Base-by-base conservation (phyloP, 2,329 filamentous ascomycete genomes). In the Beauveria australis region DNA sequence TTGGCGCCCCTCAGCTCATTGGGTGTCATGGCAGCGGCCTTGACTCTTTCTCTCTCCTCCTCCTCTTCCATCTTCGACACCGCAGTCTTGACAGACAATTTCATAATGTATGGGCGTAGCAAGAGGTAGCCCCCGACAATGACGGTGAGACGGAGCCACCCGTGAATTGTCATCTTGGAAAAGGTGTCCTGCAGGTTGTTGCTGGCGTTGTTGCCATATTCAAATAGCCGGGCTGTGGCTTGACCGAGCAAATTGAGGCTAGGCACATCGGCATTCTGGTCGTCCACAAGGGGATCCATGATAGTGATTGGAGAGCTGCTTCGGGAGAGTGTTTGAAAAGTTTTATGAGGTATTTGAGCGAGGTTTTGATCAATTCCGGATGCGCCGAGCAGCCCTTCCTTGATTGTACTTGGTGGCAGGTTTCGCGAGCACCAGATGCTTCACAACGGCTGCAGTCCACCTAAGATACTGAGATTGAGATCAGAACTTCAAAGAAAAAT, bases 101-200 rank as follows among this genome's bases (percentile, higher is more conserved):
- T 88, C 68, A 92, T 79, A 56, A 92, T 73, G 71, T 91, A 91
- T 0, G 89, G 89, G 1, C 91, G 85, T 26, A 91, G 68, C 57
- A 94, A 81, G 64, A 86, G 70, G 76, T 93, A 95, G 60, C 83
- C 86, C 67, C 90, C 84, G 22, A 91, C 82, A 63, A 91, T 82
- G 65, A 85, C 80, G 66, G 91, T 74, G 61, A 94, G 79, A 53
- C 90, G 88, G 67, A 94, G 80, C 78, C 81, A 85, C 47, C 80
- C 75, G 66, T 83, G 74, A 12, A 72, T 67, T 1, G 78, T 76
- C 77, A 86, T 79, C 63, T 73, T 75, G 63, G 74, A 72, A 64
- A 87, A 77, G 26, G 79, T 76, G 37, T 74, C 68, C 59, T 72
- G 68, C 19, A 85, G 59, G 69, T 86, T 86, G 72, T 73, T 79